These are phyloP conservation scores for Diddensiella transvaalensis DNA, from an alignment of 805 yeast species.

Conservation along the genomic window DNA sequence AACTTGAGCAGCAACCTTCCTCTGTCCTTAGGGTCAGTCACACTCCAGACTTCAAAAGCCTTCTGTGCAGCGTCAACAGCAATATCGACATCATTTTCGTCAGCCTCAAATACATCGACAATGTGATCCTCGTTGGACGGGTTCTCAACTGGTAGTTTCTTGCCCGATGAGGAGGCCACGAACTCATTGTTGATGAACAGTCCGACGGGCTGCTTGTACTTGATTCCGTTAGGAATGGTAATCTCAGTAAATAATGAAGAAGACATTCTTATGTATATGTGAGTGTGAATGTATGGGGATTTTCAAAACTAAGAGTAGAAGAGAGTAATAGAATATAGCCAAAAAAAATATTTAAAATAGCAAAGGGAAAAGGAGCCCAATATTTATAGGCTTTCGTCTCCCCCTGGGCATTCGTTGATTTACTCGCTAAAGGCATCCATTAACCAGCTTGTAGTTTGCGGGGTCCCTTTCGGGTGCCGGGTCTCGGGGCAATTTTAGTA, in stretches of 20 bases:
- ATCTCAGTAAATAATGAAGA: conserved; percentile 31
- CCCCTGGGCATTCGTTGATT: no score
- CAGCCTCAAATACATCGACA: conserved; percentile 66
- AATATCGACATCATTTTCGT: conserved; percentile 66
- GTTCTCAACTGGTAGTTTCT: conserved; percentile 50
- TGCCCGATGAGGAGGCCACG: conserved; percentile 51
- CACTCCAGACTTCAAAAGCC: conserved; percentile 77
- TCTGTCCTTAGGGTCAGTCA: conserved; percentile 62
- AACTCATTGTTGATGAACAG: conserved; percentile 85
- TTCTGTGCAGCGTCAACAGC: conserved; percentile 80
- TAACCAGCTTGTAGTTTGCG: background rate
- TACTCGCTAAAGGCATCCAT: no score
- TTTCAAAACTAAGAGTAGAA: no score
- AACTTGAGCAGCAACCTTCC: conserved; percentile 61
- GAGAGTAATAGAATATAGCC: background rate
- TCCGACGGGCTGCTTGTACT: conserved; percentile 80
- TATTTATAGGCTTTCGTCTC: background rate
- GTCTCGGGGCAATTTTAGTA: background rate
- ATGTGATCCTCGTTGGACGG: conserved; percentile 50
- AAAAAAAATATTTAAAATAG: background rate
- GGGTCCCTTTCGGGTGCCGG: background rate
- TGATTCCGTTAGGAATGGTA: conserved; percentile 60
- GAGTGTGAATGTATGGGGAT: no score
- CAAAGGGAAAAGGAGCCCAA: background rate
- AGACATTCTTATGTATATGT: conserved; percentile 1